These are phyloP conservation scores for Nicotiana undulata DNA, from an alignment of 257 asterid species.

Conservation along the genomic window DNA sequence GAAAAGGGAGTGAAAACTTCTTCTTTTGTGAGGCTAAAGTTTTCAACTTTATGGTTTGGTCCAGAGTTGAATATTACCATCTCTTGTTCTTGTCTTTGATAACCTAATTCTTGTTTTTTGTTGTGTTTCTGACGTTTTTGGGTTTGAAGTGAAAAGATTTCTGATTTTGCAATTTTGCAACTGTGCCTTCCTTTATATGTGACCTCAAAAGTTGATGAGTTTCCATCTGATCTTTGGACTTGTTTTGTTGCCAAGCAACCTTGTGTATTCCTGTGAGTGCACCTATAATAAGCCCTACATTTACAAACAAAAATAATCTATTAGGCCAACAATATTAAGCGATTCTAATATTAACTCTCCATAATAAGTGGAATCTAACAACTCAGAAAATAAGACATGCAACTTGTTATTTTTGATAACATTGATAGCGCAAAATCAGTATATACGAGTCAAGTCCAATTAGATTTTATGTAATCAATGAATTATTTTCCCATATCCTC, in stretches of 20 bases:
- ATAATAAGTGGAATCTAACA: too few relatives aligned
- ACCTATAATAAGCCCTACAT: slow-evolving; percentile 73
- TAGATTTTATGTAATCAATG: not conserved
- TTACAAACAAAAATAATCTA: not conserved
- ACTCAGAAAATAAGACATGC: too few relatives aligned
- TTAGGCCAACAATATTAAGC: not conserved
- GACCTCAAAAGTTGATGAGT: slow-evolving; percentile 47
- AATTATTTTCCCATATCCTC: not conserved
- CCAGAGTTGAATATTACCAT: not conserved
- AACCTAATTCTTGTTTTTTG: slow-evolving; percentile 11
- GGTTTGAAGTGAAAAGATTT: not conserved
- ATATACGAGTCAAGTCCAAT: not conserved
- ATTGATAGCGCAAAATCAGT: too few relatives aligned
- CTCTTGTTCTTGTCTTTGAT: slow-evolving; percentile 4
- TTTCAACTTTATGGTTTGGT: slow-evolving; percentile 24
- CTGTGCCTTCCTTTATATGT: slow-evolving; percentile 60
- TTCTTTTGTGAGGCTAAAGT: slow-evolving; percentile 4
- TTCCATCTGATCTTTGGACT: slow-evolving; percentile 56
- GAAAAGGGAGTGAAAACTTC: slow-evolving; percentile 32
- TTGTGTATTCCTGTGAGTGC: slow-evolving; percentile 68
- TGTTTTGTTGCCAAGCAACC: slow-evolving; percentile 82
- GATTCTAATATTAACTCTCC: too few relatives aligned
- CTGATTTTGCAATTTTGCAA: slow-evolving; percentile 22
- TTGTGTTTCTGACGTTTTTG: slow-evolving; percentile 20
- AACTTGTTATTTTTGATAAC: too few relatives aligned